Evolutionary conservation across 2,329 filamentous ascomycete species (phyloP).

Genomic region (Cercospora berteroae): DNA sequence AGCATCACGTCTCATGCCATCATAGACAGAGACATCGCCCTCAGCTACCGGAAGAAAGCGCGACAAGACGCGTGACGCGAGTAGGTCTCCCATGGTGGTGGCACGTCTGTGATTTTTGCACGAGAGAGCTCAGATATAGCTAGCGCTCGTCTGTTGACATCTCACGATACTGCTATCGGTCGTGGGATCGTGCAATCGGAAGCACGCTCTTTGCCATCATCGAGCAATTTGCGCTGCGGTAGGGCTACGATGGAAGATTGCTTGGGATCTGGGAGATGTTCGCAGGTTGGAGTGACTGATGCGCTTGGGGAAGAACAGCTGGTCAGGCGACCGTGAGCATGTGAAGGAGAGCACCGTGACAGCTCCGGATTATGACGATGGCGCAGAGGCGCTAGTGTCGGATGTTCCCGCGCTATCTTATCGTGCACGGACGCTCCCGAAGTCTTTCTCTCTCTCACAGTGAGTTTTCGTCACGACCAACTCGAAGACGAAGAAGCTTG

Average conservation of each 20-base stretch:
- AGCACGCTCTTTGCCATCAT: not conserved
- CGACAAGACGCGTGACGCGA: constrained; percentile 56
- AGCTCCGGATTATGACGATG: not conserved
- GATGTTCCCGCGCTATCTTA: not conserved
- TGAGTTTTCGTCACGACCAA: no score
- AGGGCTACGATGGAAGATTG: not conserved
- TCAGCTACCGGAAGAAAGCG: constrained; percentile 47
- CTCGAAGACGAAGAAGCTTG: no score
- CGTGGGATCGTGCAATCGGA: not conserved
- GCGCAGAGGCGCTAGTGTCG: not conserved
- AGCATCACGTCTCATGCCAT: constrained; percentile 48
- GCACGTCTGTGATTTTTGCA: not conserved
- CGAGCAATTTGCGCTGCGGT: not conserved
- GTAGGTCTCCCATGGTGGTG: constrained; percentile 39
- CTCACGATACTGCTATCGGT: not conserved
- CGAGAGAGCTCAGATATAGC: not conserved
- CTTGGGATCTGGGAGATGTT: not conserved
- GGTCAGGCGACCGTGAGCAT: constrained; percentile 7
- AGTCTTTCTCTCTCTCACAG: no score
- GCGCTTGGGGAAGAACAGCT: not conserved
- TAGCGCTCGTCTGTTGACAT: constrained; percentile 8
- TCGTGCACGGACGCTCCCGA: not conserved
- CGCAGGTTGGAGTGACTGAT: not conserved
- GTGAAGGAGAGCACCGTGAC: not conserved
- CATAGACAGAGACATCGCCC: constrained; percentile 39